Evolutionary conservation across 257 asterid genomes (phyloP).

Genomic region (Solanum pimpinellifolium): DNA sequence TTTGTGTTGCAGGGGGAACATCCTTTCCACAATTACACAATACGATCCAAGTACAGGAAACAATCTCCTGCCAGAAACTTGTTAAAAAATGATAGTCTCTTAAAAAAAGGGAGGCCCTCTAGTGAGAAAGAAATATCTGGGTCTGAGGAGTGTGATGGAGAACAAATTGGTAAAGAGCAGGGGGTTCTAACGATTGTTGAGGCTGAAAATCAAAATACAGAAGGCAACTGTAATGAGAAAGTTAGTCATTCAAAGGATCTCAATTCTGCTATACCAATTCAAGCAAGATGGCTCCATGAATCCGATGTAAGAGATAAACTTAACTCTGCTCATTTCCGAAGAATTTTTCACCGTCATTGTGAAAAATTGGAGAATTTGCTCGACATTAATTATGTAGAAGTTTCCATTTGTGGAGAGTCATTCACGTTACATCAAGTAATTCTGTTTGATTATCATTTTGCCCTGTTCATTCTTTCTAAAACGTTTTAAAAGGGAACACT

Average conservation of each 20-base stretch:
- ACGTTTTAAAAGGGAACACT: background rate
- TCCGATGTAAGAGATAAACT: conserved; percentile 71
- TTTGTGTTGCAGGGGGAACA: conserved; percentile 66
- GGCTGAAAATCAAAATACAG: conserved; percentile 4
- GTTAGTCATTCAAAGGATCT: conserved; percentile 19
- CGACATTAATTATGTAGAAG: conserved; percentile 53
- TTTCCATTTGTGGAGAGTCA: conserved; percentile 85
- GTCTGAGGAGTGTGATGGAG: conserved; percentile 36
- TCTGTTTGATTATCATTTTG: background rate
- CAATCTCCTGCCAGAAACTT: conserved; percentile 14
- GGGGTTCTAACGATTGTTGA: conserved; percentile 14
- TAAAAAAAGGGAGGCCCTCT: conserved; percentile 13
- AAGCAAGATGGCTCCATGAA: conserved; percentile 82
- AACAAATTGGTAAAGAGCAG: conserved; percentile 22
- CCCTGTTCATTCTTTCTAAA: background rate
- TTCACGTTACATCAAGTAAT: conserved; percentile 96
- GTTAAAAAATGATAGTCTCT: conserved; percentile 6
- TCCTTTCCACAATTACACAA: conserved; percentile 90
- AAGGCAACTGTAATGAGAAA: conserved; percentile 6
- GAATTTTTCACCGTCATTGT: conserved; percentile 61
- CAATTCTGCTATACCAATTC: conserved; percentile 14
- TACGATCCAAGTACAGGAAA: conserved; percentile 74
- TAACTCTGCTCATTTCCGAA: conserved; percentile 77
- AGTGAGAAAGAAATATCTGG: conserved; percentile 21
- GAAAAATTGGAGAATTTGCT: conserved; percentile 57